Evolutionary conservation across 2,329 filamentous ascomycete species (phyloP).

Genomic region (Colletotrichum sp.): DNA sequence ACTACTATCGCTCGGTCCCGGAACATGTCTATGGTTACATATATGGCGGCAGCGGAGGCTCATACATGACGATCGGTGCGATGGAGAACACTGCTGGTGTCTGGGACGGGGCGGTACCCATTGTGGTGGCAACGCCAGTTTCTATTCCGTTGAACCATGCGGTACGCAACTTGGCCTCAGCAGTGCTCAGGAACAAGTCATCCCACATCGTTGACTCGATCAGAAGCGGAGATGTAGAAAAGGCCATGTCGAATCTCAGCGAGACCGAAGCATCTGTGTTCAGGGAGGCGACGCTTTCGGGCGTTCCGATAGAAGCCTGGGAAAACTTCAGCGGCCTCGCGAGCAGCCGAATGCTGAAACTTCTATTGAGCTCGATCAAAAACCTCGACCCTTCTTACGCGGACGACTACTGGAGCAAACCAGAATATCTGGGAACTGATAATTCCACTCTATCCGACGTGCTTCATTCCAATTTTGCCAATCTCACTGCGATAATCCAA

Average conservation of each 20-base stretch:
- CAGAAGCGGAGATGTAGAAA: background rate
- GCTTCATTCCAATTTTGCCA: background rate
- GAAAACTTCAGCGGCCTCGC: constrained; percentile 8
- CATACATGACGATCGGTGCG: constrained; percentile 22
- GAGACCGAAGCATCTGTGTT: background rate
- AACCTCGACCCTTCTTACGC: constrained; percentile 16
- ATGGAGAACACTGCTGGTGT: constrained; percentile 24
- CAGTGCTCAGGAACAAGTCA: background rate
- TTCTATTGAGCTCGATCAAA: background rate
- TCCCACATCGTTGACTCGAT: constrained; percentile 5
- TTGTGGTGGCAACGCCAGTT: constrained; percentile 21
- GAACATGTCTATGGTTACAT: constrained; percentile 23
- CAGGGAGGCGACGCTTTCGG: background rate
- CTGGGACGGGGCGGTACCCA: constrained; percentile 25
- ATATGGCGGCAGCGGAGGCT: constrained; percentile 27
- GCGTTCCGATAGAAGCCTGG: background rate
- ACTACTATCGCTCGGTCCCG: constrained; percentile 12
- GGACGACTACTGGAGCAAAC: constrained; percentile 23
- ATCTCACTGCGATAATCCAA: background rate
- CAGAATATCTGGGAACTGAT: constrained; percentile 19
- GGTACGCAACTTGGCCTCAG: constrained; percentile 3
- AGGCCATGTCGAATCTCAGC: background rate
- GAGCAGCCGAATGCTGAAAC: background rate
- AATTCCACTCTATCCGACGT: background rate
- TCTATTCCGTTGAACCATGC: constrained; percentile 20